Conservation (phyloP, 2,329 filamentous ascomycete species). For the Proliferodiscus dingleyae region DNA sequence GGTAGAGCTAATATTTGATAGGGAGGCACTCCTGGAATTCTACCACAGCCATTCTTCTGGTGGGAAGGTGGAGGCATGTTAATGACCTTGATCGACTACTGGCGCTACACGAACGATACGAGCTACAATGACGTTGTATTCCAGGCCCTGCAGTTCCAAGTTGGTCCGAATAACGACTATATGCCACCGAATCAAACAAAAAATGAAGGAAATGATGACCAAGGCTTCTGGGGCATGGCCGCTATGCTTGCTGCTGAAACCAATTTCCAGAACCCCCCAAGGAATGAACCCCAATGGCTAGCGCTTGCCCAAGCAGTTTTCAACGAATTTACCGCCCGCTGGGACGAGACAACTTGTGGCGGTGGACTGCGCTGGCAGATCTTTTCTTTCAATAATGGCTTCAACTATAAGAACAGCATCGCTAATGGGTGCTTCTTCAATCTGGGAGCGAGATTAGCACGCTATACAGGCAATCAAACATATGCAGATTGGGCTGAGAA, state of each 20-base stretch:
- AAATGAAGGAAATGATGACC: conserved; percentile 68
- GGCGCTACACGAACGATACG: conserved; percentile 71
- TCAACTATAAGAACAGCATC: conserved; percentile 67
- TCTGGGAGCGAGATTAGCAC: conserved; percentile 59
- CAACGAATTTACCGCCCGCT: conserved; percentile 68
- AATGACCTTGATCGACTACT: conserved; percentile 72
- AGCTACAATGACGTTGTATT: conserved; percentile 63
- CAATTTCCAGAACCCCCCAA: conserved; percentile 53
- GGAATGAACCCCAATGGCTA: conserved; percentile 58
- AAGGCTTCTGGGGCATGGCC: conserved; percentile 68
- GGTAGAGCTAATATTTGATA: conserved; percentile 9
- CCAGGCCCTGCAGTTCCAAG: conserved; percentile 67
- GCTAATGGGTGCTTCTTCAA: conserved; percentile 59
- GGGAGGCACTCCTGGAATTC: conserved; percentile 44
- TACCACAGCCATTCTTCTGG: conserved; percentile 49
- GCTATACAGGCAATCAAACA: conserved; percentile 72
- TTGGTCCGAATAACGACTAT: conserved; percentile 66
- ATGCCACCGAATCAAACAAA: conserved; percentile 69
- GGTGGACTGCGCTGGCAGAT: conserved; percentile 83
- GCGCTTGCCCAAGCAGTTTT: conserved; percentile 74
- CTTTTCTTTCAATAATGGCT: conserved; percentile 77
- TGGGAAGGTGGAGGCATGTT: conserved; percentile 71
- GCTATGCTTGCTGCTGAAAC: conserved; percentile 67
- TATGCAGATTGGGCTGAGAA: conserved; percentile 73
- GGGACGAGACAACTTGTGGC: conserved; percentile 63